These are phyloP conservation scores for Candida incommunis DNA, from an alignment of 805 yeast genomes.

Conservation along the genomic window DNA sequence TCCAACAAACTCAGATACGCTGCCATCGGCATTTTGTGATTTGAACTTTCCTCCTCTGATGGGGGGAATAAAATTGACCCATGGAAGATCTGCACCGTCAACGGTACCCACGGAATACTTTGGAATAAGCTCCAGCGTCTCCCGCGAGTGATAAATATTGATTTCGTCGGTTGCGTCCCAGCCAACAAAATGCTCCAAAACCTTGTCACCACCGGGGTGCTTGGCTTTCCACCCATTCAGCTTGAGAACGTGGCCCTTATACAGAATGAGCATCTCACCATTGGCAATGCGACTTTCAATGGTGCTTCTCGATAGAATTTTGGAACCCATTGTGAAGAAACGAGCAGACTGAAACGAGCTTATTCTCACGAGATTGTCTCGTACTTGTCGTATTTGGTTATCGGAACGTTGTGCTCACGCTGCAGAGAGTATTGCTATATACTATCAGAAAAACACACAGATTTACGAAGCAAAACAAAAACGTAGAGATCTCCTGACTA, in stretches of 20 bases:
- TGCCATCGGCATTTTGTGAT: conserved; percentile 11
- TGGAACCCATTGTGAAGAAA: background rate
- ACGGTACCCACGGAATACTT: conserved; percentile 54
- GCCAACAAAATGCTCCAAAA: conserved; percentile 74
- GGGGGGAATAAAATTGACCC: conserved; percentile 76
- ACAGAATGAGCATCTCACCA: conserved; percentile 62
- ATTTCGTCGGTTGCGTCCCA: conserved; percentile 86
- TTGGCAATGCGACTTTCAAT: conserved; percentile 45
- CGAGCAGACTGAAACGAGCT: too few species aligned
- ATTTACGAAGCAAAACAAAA: too few species aligned
- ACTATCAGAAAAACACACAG: too few species aligned
- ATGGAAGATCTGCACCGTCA: conserved; percentile 28
- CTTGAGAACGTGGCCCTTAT: conserved; percentile 43
- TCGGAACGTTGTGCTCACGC: too few species aligned
- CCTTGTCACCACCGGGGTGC: conserved; percentile 87
- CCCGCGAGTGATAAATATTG: conserved; percentile 64
- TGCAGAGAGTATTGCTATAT: too few species aligned
- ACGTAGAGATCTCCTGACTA: too few species aligned
- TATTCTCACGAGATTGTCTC: too few species aligned
- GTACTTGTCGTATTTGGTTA: too few species aligned
- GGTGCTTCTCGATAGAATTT: conserved; percentile 27
- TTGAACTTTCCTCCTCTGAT: conserved; percentile 63
- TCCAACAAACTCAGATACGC: background rate
- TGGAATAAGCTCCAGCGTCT: conserved; percentile 36
- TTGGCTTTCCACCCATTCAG: conserved; percentile 54